Evolutionary conservation across 2,329 filamentous ascomycete species (phyloP), one percentile per base, ranked within the genome.

Genomic region (Phaeosphaeriaceae sp.): DNA sequence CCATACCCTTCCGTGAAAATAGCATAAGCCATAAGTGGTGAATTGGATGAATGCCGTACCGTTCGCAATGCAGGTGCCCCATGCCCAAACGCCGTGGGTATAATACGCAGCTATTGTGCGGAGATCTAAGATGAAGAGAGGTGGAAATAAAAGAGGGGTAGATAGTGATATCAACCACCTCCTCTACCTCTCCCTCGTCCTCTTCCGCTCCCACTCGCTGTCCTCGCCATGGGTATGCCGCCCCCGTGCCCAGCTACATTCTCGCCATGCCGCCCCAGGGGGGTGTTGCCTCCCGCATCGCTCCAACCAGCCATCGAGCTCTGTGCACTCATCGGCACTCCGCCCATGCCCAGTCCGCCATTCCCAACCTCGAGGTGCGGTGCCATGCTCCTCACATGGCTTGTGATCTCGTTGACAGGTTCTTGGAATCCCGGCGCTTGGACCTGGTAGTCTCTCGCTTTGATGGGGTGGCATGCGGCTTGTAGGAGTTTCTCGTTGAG

Each of bases 261-360:
- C 40, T 78, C 77, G 0, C 70, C 75, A 48, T 68, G 67, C 36
- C 77, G 59, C 36, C 73, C 75, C 60, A 79, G 57, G 0, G 77
- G 71, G 41, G 75, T 76, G 24, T 75, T 76, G 1, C 67, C 76
- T 11, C 73, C 75, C 2, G 63, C 64, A 52, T 76, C 76, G 31
- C 73, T 76, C 46, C 73, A 75, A 0, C 75, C 76, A 2, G 68
- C 75, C 64, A 72, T 70, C 31, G 68, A 74, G 46, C 73, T 79
- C 66, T 78, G 76, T 15, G 71, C 71, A 42, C 77, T 79, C 78
- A 79, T 79, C 1, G 77, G 70, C 17, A 78, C 72, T 24, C 75
- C 76, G 5, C 76, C 74, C 17, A 75, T 55, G 1, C 58, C 42
- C 9, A 49, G 27, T 19, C 41, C 53, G 25, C 31, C 61, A 21